Conservation (phyloP, 345 rosid species). For the Corchorus capsularis region DNA sequence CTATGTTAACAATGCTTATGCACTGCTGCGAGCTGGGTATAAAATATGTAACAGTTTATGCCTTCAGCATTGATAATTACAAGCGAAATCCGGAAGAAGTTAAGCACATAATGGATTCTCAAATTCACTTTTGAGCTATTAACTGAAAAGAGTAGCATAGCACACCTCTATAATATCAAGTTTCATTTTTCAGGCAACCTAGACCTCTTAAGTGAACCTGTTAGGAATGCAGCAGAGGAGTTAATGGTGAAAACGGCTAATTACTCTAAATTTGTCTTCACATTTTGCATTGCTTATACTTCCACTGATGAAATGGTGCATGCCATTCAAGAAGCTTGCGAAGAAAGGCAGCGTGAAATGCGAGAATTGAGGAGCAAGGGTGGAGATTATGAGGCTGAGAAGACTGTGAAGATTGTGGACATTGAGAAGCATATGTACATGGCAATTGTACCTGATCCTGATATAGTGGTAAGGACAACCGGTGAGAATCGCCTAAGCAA, state of each 20-base stretch:
- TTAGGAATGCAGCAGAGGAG: neutral
- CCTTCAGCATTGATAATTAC: conserved; percentile 63
- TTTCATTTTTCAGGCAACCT: conserved; percentile 8
- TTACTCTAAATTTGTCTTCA: neutral
- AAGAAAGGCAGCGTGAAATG: conserved; percentile 20
- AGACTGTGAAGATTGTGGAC: conserved; percentile 30
- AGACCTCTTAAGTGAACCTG: neutral
- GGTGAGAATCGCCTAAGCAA: conserved; percentile 60
- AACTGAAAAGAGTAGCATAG: conserved; percentile 34
- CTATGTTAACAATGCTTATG: conserved; percentile 41
- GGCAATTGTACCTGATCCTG: conserved; percentile 61
- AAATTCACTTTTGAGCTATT: conserved; percentile 35
- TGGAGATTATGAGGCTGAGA: neutral
- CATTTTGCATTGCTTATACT: neutral
- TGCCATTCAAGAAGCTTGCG: conserved; percentile 42
- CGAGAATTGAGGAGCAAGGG: neutral
- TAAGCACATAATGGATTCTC: conserved; percentile 42
- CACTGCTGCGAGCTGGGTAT: conserved; percentile 52
- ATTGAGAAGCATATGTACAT: conserved; percentile 51
- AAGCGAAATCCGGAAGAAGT: conserved; percentile 51
- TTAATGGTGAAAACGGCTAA: neutral
- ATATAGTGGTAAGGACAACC: conserved; percentile 43
- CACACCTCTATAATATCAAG: conserved; percentile 34
- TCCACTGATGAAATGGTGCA: conserved; percentile 41
- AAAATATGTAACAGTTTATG: conserved; percentile 44